phyloP scores from a whole-genome alignment of 257 asterid genomes.

The Cruciata laevipes region DNA sequence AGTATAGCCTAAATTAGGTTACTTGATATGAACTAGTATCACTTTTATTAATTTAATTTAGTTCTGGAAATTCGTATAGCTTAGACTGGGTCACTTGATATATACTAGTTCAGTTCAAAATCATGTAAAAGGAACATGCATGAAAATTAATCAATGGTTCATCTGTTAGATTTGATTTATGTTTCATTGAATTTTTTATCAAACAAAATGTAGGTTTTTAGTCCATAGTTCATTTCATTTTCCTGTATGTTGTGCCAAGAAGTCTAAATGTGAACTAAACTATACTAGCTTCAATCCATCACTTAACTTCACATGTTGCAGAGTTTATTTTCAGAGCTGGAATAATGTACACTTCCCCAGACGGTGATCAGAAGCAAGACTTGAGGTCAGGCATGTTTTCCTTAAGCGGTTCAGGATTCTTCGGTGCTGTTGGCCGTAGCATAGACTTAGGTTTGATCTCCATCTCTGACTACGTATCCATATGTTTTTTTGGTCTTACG shows the following conservation, averaged over 20 bases:
- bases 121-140: too few species aligned
- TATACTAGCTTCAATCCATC: constrained; percentile 32
- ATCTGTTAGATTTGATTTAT: neutral
- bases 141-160: too few species aligned
- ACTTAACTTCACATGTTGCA: constrained; percentile 56
- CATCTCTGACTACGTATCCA: neutral
- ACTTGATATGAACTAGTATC: neutral
- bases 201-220: neutral
- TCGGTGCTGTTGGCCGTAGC: constrained; percentile 86
- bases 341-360: constrained; percentile 73
- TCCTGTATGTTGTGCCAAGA: neutral
- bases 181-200: neutral
- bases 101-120: neutral
- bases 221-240: neutral
- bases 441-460: constrained; percentile 58
- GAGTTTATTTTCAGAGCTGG: constrained; percentile 85
- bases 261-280: neutral
- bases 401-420: constrained; percentile 69
- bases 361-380: constrained; percentile 35
- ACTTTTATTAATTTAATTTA: too few species aligned
- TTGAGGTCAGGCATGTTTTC: constrained; percentile 72
- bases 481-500: neutral
- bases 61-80: too few species aligned
- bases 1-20: too few species aligned
- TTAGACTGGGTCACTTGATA: too few species aligned